Base-by-base conservation (phyloP, 805 yeast species). In the Starmerella tilneyi region DNA sequence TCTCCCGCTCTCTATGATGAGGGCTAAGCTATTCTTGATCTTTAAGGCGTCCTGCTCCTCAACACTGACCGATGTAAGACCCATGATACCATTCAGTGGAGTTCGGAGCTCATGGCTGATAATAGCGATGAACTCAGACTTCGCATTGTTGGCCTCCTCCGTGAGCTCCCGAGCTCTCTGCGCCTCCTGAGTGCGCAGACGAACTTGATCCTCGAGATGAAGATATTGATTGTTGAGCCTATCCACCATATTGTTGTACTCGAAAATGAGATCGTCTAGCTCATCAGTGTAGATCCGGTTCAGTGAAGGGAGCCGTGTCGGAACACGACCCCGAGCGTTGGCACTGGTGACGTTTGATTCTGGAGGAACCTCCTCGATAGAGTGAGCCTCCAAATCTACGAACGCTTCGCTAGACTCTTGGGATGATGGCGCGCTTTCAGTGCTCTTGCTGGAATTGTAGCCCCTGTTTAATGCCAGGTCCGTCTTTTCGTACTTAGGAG, bases 31-130 rank as follows among this genome's bases (percentile, higher is more conserved):
- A 45, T 78, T 79, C 54, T 81, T 79, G 15, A 86, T 78, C 53
- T 79, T 78, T 9, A 68, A 62, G 5, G 71, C 68, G 54, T 85
- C 92, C 15, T 68, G 69, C 59, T 92, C 97, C 20, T 83, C 89
- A 80, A 86, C 78, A 3, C 96, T 89, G 45, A 89, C 84, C 2
- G 95, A 81, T 0, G 97, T 83, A 94, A 92, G 84, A 47, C 98
- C 98, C 48, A 92, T 68, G 29, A 92, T 89, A 61, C 98, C 98
- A 62, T 92, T 92, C 52, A 92, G 67, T 2, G 98, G 98, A 0
- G 98, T 92, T 3, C 97, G 74, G 57, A 92, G 72, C 65, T 92
- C 98, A 62, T 85, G 96, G 0, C 94, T 84, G 24, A 85, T 85
- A 57, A 85, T 86, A 7, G 96, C 95, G 58, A 85, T 84, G 60